Conservation (phyloP, 2,329 filamentous ascomycete species). For the Phialophora chinensis region DNA sequence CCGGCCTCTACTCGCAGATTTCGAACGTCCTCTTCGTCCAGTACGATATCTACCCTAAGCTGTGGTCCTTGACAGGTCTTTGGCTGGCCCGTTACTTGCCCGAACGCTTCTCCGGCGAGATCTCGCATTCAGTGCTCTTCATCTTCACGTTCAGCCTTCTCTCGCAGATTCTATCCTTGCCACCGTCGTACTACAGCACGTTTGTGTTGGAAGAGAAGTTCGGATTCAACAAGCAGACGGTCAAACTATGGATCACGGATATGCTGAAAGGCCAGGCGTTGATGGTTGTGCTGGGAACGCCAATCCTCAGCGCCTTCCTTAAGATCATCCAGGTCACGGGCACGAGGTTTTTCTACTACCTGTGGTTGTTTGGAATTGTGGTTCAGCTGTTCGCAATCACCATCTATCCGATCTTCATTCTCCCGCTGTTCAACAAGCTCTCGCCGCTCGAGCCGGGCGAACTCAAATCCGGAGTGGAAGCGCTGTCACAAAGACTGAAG, state of each 20-base stretch:
- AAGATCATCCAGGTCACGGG: constrained; percentile 94
- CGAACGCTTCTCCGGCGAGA: constrained; percentile 82
- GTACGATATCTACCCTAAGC: constrained; percentile 85
- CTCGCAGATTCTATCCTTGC: constrained; percentile 78
- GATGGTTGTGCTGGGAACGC: constrained; percentile 77
- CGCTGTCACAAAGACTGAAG: constrained; percentile 78
- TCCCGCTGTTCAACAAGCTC: constrained; percentile 97
- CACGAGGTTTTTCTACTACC: constrained; percentile 94
- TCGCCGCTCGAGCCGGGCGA: constrained; percentile 86
- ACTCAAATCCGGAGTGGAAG: constrained; percentile 87
- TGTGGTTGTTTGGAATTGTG: constrained; percentile 89
- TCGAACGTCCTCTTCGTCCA: constrained; percentile 91
- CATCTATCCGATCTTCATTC: constrained; percentile 91
- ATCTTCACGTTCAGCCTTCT: constrained; percentile 84
- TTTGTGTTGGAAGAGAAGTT: constrained; percentile 97
- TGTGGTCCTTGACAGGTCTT: constrained; percentile 82
- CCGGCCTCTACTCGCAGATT: constrained; percentile 80
- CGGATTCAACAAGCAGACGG: constrained; percentile 98
- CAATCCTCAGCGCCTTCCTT: constrained; percentile 89
- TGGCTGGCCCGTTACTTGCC: constrained; percentile 77
- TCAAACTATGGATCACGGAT: constrained; percentile 84
- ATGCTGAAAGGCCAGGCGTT: constrained; percentile 90
- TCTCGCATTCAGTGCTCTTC: constrained; percentile 91
- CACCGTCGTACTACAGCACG: constrained; percentile 85
- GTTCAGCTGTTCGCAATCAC: constrained; percentile 95